Evolutionary conservation across 2,329 filamentous ascomycete species (phyloP), one percentile per base, ranked within the genome.

Genomic region (Trichoderma arundinaceum): DNA sequence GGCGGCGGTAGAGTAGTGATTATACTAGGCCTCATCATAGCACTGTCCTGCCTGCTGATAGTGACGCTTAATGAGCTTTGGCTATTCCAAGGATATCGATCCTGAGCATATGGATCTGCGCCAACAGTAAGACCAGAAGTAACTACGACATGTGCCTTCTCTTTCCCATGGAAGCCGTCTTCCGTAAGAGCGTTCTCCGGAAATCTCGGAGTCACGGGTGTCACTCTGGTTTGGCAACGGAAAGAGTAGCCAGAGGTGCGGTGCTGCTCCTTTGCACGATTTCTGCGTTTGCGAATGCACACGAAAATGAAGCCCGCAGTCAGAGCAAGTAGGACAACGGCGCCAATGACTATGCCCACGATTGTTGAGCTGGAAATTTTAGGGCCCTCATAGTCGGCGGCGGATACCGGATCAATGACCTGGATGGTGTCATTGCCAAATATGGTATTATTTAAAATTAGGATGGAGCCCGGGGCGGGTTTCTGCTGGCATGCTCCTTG

Each of bases 401-500:
- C 8, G 10, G 51, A 17, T 10, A 19, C 17, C 49, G 68, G 38
- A 41, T 65, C 4, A 57, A 65, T 22, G 10, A 41, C 53, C 49
- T 17, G 46, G 57, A 41, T n/a, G 60, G 22, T 17, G 70, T 64
- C 7, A 71, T 71, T 71, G 33, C 79, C 76, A 68, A 84, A 84
- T 60, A 84, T 74, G 9, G 81, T 82, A 64, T 75, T 79, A 65
- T 79, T 82, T 48, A 84, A 77, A 4, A 76, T 74, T 28, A 84
- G 59, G 35, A 74, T 58, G 2, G 68, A 72, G 1, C 77, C 77
- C 1, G 76, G 67, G 0, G 75, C 66, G 0, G 83, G 83, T 38
- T 78, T 76, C 67, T 86, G 82, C 41, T 76, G 72, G 68, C 84
- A 87, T 52, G 81, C 84, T 3, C 83, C 82, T 68, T 82, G 76